Evolutionary conservation across 2,329 filamentous ascomycete genomes (phyloP), one percentile per base, ranked within the genome.

Genomic region (Escovopsis sp.): DNA sequence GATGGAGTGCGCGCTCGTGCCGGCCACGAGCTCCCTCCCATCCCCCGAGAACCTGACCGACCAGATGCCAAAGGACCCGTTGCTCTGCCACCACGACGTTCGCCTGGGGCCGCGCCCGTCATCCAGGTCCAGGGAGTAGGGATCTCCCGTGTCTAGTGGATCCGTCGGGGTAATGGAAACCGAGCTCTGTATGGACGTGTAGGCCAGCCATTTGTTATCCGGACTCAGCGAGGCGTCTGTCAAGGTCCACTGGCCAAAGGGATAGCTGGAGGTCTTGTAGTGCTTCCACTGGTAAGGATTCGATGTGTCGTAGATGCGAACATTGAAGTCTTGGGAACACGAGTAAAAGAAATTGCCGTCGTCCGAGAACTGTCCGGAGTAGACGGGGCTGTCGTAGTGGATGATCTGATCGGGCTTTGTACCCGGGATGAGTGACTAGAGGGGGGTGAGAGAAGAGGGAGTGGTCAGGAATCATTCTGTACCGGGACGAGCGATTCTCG

Each of bases 331-430:
- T 60, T 95, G 86, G 9, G 82, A 83, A 54, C 84, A 91, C 6
- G 82, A 80, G 57, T 89, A 96, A 66, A 95, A 96, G 66, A 96
- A 96, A 60, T 94, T 94, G 24, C 91, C 91, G 52, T 98, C 91
- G 49, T 93, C 84, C 0, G 86, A 94, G 58, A 96, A 98, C 57
- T 96, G 89, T 1, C 91, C 91, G 3, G 86, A 94, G 56, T 96
- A 96, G 41, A 91, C 88, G 34, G 85, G 79, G 5, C 81, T 73
- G 42, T 88, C 76, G 56, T 88, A 93, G 53, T 94, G 84, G 47
- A 96, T 81, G 46, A 94, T 84, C 53, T 84, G 83, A 55, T 96
- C 89, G 1, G 86, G 81, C 20, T 74, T 73, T 0, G 79, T 81
- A 3, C 74, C 72, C 0, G 91, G 89, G 44, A 95, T 78, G 65